Evolutionary conservation across 352 stramenopile species (phyloP).

Genomic region (Phytopythium vexans): DNA sequence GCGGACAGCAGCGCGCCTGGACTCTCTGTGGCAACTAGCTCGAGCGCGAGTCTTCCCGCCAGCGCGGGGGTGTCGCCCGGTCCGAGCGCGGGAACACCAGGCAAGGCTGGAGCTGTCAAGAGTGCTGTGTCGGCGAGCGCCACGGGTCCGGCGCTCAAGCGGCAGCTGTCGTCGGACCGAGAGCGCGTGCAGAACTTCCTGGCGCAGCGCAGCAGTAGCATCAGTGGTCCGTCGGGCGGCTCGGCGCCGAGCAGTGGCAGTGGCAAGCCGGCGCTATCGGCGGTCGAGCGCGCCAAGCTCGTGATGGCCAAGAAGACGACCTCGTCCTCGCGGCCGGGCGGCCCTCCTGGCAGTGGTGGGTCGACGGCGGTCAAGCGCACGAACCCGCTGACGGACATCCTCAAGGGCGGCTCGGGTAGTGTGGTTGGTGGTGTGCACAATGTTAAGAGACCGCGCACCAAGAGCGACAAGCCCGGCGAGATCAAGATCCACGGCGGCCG

Average conservation of each 20-base stretch:
- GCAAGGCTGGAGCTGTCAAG: neutral
- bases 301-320: constrained; percentile 74
- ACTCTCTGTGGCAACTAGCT: constrained; percentile 11
- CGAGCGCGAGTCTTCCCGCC: constrained; percentile 9
- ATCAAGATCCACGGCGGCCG: constrained; percentile 75
- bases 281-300: constrained; percentile 68
- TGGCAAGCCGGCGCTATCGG: constrained; percentile 46
- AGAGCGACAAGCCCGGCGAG: constrained; percentile 71
- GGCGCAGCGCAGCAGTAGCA: constrained; percentile 31
- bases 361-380: constrained; percentile 55
- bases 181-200: constrained; percentile 68
- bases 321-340: constrained; percentile 12
- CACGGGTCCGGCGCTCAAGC: constrained; percentile 40
- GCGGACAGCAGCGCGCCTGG: constrained; percentile 5
- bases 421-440: constrained; percentile 56
- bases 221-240: neutral
- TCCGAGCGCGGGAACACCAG: neutral
- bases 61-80: neutral
- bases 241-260: neutral
- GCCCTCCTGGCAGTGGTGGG: constrained; percentile 4
- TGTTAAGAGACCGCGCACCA: constrained; percentile 62
- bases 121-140: neutral
- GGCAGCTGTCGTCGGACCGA: constrained; percentile 44
- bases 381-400: constrained; percentile 75
- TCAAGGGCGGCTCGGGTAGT: constrained; percentile 66